These are phyloP conservation scores for Myrica gale DNA, from an alignment of 306 rosid species.

Conservation along the genomic window DNA sequence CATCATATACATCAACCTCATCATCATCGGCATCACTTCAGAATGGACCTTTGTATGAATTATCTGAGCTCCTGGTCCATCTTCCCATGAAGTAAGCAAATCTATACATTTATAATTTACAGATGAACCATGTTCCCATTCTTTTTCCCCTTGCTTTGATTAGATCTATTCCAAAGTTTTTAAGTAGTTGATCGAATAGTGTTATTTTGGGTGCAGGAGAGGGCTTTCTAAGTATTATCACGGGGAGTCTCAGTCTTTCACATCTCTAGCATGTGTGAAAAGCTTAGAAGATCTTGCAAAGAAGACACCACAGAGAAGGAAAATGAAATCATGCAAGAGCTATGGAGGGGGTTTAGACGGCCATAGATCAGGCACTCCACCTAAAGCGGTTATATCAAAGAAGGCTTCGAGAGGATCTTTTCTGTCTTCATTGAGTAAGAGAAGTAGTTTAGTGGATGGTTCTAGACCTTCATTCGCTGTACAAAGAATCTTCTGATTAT, in stretches of 20 bases:
- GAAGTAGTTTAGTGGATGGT: constrained; percentile 36
- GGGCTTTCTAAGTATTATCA: constrained; percentile 76
- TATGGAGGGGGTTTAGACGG: constrained; percentile 61
- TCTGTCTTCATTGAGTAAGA: constrained; percentile 30
- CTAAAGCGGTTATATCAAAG: constrained; percentile 69
- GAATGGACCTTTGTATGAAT: constrained; percentile 65
- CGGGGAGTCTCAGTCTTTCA: constrained; percentile 79
- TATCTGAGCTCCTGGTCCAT: constrained; percentile 72
- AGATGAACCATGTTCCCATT: neutral
- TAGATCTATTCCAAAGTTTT: neutral
- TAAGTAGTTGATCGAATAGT: constrained; percentile 14
- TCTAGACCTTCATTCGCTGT: constrained; percentile 35
- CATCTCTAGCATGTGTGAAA: constrained; percentile 58
- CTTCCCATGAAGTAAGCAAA: constrained; percentile 77
- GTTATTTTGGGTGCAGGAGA: constrained; percentile 55
- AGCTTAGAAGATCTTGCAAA: constrained; percentile 78
- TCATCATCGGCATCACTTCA: constrained; percentile 32
- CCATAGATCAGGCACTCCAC: constrained; percentile 39
- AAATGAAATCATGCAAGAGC: constrained; percentile 71
- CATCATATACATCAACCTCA: constrained; percentile 34
- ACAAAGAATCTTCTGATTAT: constrained; percentile 25
- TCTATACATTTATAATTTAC: neutral
- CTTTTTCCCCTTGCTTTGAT: neutral
- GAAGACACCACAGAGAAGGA: constrained; percentile 49
- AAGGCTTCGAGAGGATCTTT: constrained; percentile 52